These are phyloP conservation scores for Amaranthus cruentus DNA, from an alignment of 148 eudicot species.

Conservation along the genomic window DNA sequence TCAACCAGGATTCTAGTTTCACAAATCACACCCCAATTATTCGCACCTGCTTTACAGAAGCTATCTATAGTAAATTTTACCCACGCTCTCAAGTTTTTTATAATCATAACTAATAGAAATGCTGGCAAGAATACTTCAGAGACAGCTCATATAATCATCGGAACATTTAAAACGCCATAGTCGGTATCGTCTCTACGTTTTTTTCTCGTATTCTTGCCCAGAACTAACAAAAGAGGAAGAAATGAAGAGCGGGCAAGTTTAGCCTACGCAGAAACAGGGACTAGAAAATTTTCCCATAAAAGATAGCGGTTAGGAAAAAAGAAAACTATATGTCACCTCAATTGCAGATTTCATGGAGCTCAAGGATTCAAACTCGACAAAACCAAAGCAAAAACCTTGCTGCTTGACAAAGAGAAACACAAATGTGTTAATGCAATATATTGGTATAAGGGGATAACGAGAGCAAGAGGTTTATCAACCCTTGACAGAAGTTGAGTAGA, in stretches of 20 bases:
- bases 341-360: conserved; percentile 57
- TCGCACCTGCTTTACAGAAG: no score
- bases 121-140: neutral
- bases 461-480: neutral
- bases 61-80: no score
- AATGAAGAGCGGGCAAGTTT: neutral
- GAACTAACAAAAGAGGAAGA: neutral
- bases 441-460: conserved; percentile 1
- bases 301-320: neutral
- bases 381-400: conserved; percentile 76
- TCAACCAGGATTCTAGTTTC: neutral
- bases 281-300: neutral
- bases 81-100: no score
- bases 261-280: neutral
- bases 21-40: neutral
- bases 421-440: conserved; percentile 1
- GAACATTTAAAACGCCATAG: neutral
- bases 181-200: neutral
- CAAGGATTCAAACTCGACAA: conserved; percentile 62
- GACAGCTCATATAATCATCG: neutral
- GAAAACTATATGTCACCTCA: conserved; percentile 37
- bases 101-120: neutral
- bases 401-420: conserved; percentile 28
- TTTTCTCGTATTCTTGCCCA: neutral
- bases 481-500: neutral